Conservation (phyloP, 495 filamentous ascomycete species). For the Podospora didyma region DNA sequence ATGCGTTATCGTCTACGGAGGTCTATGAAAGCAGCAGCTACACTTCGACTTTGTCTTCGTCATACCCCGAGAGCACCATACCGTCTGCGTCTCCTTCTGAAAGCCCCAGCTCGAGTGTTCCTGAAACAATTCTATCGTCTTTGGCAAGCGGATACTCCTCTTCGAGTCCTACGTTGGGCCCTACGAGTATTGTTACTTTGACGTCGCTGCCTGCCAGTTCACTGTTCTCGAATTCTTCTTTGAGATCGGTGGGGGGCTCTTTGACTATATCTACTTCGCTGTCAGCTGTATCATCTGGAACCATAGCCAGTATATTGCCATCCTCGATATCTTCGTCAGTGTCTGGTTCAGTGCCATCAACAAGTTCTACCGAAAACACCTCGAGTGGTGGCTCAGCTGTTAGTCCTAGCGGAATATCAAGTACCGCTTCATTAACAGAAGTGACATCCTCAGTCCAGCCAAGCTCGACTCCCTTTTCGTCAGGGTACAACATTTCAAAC, state of each 20-base stretch:
- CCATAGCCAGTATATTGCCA: background rate
- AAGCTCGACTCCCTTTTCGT: too few species aligned
- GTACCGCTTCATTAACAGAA: too few species aligned
- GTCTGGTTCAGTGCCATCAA: background rate
- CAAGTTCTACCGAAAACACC: too few species aligned
- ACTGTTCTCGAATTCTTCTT: background rate
- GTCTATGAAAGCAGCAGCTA: conserved; percentile 4
- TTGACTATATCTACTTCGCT: conserved; percentile 1
- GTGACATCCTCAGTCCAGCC: too few species aligned
- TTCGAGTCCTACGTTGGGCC: background rate
- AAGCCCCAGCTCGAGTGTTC: background rate
- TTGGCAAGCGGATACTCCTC: conserved; percentile 2
- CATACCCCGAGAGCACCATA: background rate
- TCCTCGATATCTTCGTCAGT: background rate
- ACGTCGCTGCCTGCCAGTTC: background rate
- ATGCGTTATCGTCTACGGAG: conserved; percentile 12
- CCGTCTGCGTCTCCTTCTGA: background rate
- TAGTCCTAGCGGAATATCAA: too few species aligned
- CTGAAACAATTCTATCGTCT: conserved; percentile 1
- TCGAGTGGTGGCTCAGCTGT: too few species aligned
- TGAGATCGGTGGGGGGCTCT: background rate
- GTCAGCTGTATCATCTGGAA: background rate
- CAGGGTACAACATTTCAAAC: too few species aligned
- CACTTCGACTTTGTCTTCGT: background rate
- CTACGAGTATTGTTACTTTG: background rate